Evolutionary conservation across 202 grass and related monocot species (phyloP).

Genomic region (Eragrostis tef): DNA sequence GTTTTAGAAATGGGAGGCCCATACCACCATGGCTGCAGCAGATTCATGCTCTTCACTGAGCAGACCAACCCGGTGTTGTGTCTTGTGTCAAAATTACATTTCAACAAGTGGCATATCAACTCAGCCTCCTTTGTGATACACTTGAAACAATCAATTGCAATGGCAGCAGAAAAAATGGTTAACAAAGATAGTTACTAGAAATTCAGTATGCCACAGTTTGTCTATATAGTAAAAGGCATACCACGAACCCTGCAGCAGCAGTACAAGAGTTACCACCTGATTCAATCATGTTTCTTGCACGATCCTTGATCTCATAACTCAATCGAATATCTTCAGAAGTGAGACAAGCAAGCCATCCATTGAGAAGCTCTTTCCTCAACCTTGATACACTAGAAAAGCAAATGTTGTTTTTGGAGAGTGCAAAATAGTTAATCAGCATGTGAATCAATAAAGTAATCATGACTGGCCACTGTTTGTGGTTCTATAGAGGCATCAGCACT

Average conservation of each 20-base stretch:
- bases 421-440: not conserved
- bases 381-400: not conserved
- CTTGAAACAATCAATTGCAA: not conserved
- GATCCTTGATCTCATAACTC: not conserved
- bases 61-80: not conserved
- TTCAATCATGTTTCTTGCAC: not conserved
- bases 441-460: not conserved
- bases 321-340: not conserved
- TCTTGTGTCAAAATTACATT: not conserved
- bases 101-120: not conserved
- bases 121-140: conserved; percentile 11
- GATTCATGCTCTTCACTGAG: not conserved
- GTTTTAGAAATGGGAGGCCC: not conserved
- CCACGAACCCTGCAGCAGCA: not conserved
- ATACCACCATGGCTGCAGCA: conserved; percentile 8
- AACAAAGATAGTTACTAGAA: not conserved
- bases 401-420: not conserved
- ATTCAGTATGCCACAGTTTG: not conserved
- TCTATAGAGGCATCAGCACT: not conserved
- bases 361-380: not conserved
- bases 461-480: not conserved
- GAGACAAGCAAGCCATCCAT: not conserved
- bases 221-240: not conserved
- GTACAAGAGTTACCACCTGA: not conserved
- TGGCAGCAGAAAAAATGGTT: not conserved